phyloP scores from a whole-genome alignment of 441 rosid species.

The Syzygium malaccense region DNA sequence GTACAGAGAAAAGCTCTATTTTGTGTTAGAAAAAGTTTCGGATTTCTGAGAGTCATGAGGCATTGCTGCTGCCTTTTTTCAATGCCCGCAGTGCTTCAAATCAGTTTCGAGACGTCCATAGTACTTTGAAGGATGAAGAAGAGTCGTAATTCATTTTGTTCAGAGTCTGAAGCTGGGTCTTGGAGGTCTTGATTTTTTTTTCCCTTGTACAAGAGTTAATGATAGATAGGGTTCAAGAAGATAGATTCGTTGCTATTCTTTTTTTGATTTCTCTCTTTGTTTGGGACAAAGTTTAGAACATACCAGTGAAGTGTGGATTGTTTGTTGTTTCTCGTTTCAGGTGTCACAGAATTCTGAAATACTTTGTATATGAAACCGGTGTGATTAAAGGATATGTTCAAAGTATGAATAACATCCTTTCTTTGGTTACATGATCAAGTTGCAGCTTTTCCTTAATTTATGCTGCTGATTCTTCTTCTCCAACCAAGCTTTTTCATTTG shows the following conservation, averaged over 20 bases:
- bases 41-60: constrained; percentile 1
- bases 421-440: not conserved
- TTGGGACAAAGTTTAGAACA: not conserved
- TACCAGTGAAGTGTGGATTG: not conserved
- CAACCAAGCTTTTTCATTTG: not conserved
- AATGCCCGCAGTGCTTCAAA: constrained; percentile 25
- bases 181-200: not conserved
- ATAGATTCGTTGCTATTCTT: not conserved
- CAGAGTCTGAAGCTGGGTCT: not conserved
- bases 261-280: not conserved
- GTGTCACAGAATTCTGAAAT: not conserved
- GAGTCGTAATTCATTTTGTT: not conserved
- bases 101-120: not conserved
- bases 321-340: not conserved
- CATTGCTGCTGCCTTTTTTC: constrained; percentile 17
- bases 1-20: constrained; percentile 1
- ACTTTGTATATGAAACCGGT: not conserved
- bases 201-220: not conserved
- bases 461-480: not conserved
- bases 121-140: not conserved
- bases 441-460: not conserved
- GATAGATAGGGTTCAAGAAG: not conserved
- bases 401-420: not conserved
- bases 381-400: not conserved
- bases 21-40: not conserved